Base-by-base conservation (phyloP, 2,329 filamentous ascomycete genomes). In the Fusarium fracticaudum region DNA sequence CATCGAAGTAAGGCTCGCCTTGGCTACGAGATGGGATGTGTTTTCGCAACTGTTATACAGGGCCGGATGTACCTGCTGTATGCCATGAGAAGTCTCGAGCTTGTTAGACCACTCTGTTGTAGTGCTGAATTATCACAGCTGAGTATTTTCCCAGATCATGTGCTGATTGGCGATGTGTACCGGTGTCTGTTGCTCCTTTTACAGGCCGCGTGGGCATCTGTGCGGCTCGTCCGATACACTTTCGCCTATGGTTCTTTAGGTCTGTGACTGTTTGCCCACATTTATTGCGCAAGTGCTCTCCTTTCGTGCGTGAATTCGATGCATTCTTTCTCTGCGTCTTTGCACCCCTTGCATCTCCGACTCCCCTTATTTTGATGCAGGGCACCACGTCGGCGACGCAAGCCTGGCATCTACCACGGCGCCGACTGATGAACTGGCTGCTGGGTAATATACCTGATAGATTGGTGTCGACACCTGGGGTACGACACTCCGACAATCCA, bases 381-480 rank as follows among this genome's bases (percentile, higher is more conserved):
- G 43, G 43, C 17, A 26, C 24, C 1, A 4, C 11, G 43, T 45
- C 43, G 11, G 7, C 17, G 24, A 45, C 11, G 24, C 12, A 45
- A 26, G 43, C 24, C 43, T 45, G 43, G 17, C 11, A 26, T 20
- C 43, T 45, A 9, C 43, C 43, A 45, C 43, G 17, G 7, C 11
- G 13, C 43, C 40, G 40, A 10, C 11, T 20, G 17, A 45, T 45
- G 7, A 11, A 26, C 43, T 44, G 17, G n/a, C 6, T 44, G n/a
- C 43, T 24, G n/a, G n/a, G 15, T 18, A 5, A 24, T 44, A 24
- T 10, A 18, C 13, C 43, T 6, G 24, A 45, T 20, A 8, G 24
- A 1, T 6, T 45, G 17, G 12, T 26, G n/a, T 45, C 15, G 1
- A 44, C n/a, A 24, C 3, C 3, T 24, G 11, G 7, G 1, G n/a